phyloP scores from a whole-genome alignment of 2,329 filamentous ascomycete species.

The Ophiocordyceps camponoti-rufipedis region DNA sequence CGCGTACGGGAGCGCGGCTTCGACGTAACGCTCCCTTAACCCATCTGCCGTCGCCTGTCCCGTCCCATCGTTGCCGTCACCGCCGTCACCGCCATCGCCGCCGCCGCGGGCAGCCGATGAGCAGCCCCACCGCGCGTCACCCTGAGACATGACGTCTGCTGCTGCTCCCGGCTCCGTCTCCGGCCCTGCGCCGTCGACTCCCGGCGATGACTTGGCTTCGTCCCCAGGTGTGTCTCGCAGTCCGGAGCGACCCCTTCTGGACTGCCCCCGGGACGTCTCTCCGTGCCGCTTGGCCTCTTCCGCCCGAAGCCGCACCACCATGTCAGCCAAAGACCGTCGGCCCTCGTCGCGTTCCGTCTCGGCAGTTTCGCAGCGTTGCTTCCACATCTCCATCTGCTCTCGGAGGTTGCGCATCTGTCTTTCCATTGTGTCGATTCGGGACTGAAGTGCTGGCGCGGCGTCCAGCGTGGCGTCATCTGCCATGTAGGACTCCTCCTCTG shows the following conservation, averaged over 20 bases:
- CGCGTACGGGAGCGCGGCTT: conserved; percentile 50
- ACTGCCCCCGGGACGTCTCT: conserved; percentile 22
- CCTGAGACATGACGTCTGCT: conserved; percentile 6
- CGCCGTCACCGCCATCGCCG: conserved; percentile 2
- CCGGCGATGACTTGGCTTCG: not conserved
- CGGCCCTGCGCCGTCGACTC: not conserved
- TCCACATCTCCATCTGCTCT: conserved; percentile 62
- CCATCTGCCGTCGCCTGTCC: conserved; percentile 21
- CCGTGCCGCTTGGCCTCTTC: conserved; percentile 29
- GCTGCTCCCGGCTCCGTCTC: too few relatives aligned
- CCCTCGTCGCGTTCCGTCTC: conserved; percentile 59
- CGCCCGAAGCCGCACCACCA: conserved; percentile 69
- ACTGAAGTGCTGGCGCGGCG: conserved; percentile 26
- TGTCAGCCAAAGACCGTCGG: conserved; percentile 63
- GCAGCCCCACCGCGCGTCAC: conserved; percentile 18
- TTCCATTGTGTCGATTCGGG: conserved; percentile 58
- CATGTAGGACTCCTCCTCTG: conserved; percentile 1
- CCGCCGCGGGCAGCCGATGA: conserved; percentile 16
- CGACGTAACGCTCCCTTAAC: conserved; percentile 21
- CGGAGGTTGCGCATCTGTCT: conserved; percentile 67
- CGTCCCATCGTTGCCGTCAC: conserved; percentile 27
- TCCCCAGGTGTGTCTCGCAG: conserved; percentile 4
- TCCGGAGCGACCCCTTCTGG: conserved; percentile 6
- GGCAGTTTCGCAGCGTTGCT: conserved; percentile 58
- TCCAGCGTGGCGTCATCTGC: conserved; percentile 6